Percentiles rank a stretch among this genome's conserved stretches.
Conservation (phyloP, 1,139 yeast species). For the Hemisphaericaspora subhashii region DNA sequence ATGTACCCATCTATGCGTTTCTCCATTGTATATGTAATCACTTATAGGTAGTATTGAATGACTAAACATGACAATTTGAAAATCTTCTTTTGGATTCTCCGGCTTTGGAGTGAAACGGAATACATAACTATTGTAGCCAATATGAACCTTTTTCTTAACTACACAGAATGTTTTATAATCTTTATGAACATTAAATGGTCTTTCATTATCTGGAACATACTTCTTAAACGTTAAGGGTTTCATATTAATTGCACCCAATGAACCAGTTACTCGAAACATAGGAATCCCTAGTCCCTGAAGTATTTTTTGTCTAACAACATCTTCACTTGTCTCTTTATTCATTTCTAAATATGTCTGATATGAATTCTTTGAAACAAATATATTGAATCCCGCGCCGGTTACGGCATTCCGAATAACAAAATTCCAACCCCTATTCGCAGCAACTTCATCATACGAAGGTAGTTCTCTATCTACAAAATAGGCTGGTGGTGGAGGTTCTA, state of each 20-base stretch:
- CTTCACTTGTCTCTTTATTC: conserved; percentile 1
- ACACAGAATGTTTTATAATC: conserved; percentile 13
- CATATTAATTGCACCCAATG: conserved; percentile 6
- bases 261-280: conserved; percentile 11
- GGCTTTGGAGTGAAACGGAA: conserved; percentile 15
- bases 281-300: conserved; percentile 14
- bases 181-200: conserved; percentile 12
- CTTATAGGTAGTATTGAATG: conserved; percentile 13
- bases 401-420: conserved; percentile 5
- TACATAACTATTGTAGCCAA: conserved; percentile 12
- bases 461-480: conserved; percentile 3
- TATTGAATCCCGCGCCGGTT: conserved; percentile 4
- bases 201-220: conserved; percentile 10
- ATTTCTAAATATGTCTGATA: conserved; percentile 3
- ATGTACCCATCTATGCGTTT: conserved; percentile 14
- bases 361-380: conserved; percentile 4
- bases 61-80: conserved; percentile 12
- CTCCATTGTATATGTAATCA: conserved; percentile 14
- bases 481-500: conserved; percentile 1
- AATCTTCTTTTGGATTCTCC: conserved; percentile 5
- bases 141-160: conserved; percentile 9
- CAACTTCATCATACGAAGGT: conserved; percentile 2
- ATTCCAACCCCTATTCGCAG: conserved; percentile 5
- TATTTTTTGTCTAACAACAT: conserved; percentile 2
- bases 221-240: conserved; percentile 12